These are phyloP conservation scores for Moringa oleifera DNA, from an alignment of 345 rosid species.

Conservation along the genomic window DNA sequence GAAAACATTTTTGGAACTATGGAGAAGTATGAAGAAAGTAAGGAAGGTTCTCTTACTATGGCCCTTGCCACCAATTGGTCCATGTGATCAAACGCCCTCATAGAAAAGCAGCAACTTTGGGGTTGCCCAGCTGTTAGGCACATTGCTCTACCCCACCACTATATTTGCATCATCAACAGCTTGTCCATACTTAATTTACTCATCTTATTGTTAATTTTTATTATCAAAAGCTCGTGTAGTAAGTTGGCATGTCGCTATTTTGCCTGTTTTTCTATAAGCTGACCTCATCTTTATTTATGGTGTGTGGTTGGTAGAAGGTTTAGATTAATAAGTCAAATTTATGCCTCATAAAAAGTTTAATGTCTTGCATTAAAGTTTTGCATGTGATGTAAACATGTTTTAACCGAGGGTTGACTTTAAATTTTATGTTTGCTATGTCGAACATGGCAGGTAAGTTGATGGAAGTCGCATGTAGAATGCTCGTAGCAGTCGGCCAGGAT, in stretches of 20 bases:
- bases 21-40: too few relatives aligned
- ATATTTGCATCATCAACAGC: conserved; percentile 21
- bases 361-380: background rate
- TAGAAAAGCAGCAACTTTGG: background rate
- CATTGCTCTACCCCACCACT: conserved; percentile 30
- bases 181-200: conserved; percentile 23
- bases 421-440: background rate
- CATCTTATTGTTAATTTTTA: conserved; percentile 10
- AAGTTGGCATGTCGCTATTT: conserved; percentile 22
- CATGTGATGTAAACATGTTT: conserved; percentile 8
- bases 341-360: too few relatives aligned
- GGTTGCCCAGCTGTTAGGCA: conserved; percentile 42
- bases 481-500: conserved; percentile 47
- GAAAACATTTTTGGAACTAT: too few relatives aligned
- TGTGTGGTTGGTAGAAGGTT: conserved; percentile 2
- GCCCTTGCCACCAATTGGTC: background rate
- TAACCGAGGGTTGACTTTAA: conserved; percentile 19
- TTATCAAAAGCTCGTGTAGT: too few relatives aligned
- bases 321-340: conserved; percentile 6
- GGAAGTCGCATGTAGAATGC: conserved; percentile 83
- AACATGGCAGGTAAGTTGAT: conserved; percentile 66
- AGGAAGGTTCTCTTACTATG: too few relatives aligned
- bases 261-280: conserved; percentile 14
- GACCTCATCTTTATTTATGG: conserved; percentile 2
- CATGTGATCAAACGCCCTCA: background rate